Evolutionary conservation across 202 grass and related monocot genomes (phyloP).

Genomic region (Zoysia matrella): DNA sequence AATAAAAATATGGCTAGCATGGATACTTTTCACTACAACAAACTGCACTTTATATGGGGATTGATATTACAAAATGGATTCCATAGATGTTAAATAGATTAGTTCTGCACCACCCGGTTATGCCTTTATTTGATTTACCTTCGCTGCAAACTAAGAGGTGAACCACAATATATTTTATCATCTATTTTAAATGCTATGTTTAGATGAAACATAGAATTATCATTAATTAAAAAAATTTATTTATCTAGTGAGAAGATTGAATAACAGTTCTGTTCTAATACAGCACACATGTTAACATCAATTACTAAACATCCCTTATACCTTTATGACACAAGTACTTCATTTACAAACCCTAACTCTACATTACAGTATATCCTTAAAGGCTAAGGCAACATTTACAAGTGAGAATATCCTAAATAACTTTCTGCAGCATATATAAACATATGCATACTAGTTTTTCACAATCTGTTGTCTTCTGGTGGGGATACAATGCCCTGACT

Average conservation of each 20-base stretch:
- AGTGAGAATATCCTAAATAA: slow-evolving; percentile 34
- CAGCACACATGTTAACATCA: neutral
- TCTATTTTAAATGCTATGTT: slow-evolving; percentile 13
- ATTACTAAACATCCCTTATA: neutral
- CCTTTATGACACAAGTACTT: slow-evolving; percentile 38
- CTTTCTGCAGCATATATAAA: neutral
- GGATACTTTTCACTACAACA: neutral
- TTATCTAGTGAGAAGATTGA: neutral
- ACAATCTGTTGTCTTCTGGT: slow-evolving; percentile 30
- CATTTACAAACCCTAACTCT: slow-evolving; percentile 40
- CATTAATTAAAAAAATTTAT: neutral
- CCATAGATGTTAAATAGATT: neutral
- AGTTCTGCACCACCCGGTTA: neutral
- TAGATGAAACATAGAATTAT: neutral
- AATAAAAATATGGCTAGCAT: neutral
- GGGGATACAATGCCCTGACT: slow-evolving; percentile 32
- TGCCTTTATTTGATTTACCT: neutral
- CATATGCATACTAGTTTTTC: slow-evolving; percentile 15
- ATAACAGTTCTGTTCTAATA: neutral
- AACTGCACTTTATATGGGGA: neutral
- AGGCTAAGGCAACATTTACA: slow-evolving; percentile 32
- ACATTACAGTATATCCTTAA: slow-evolving; percentile 14
- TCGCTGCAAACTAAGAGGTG: neutral
- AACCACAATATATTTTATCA: neutral
- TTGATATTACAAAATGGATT: neutral